A percentile compares a stretch with the other conserved stretches of the same genome.
These are phyloP conservation scores for Amniculicola lignicola DNA, from an alignment of 495 filamentous ascomycete species.

Conservation along the genomic window DNA sequence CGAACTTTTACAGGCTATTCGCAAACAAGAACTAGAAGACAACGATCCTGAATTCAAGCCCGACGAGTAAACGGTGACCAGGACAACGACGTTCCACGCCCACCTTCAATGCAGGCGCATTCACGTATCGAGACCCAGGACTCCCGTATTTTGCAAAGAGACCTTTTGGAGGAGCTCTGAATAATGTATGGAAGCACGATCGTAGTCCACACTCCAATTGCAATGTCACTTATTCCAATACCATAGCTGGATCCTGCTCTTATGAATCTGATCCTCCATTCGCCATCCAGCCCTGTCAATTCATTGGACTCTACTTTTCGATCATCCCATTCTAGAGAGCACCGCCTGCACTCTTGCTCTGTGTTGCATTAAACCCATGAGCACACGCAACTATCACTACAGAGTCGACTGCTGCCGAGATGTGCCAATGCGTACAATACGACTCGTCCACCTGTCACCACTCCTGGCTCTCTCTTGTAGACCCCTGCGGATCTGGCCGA, in stretches of 20 bases:
- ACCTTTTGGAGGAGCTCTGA: too few relatives aligned
- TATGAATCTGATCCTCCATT: too few relatives aligned
- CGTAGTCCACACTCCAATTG: too few relatives aligned
- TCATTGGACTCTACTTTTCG: too few relatives aligned
- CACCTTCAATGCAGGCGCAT: not conserved
- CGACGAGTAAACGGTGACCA: constrained; percentile 1
- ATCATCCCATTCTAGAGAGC: too few relatives aligned
- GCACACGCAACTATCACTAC: not conserved
- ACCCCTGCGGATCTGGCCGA: constrained; percentile 39
- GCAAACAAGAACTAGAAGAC: constrained; percentile 54
- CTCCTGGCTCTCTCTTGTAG: constrained; percentile 40
- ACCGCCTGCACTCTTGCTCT: not conserved
- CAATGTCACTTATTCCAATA: too few relatives aligned
- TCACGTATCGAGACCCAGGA: not conserved
- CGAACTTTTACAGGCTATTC: constrained; percentile 86
- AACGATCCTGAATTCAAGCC: constrained; percentile 30
- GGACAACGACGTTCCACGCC: not conserved
- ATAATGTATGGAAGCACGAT: too few relatives aligned
- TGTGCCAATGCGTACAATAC: constrained; percentile 45
- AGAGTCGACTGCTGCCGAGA: constrained; percentile 17
- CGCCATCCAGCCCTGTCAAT: too few relatives aligned
- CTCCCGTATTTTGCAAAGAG: too few relatives aligned
- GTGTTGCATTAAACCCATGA: too few relatives aligned
- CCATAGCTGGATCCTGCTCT: too few relatives aligned
- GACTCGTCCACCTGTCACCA: constrained; percentile 42